Conservation (phyloP, 2,329 filamentous ascomycete species). For the Neophaeococcomyces mojaviensis region DNA sequence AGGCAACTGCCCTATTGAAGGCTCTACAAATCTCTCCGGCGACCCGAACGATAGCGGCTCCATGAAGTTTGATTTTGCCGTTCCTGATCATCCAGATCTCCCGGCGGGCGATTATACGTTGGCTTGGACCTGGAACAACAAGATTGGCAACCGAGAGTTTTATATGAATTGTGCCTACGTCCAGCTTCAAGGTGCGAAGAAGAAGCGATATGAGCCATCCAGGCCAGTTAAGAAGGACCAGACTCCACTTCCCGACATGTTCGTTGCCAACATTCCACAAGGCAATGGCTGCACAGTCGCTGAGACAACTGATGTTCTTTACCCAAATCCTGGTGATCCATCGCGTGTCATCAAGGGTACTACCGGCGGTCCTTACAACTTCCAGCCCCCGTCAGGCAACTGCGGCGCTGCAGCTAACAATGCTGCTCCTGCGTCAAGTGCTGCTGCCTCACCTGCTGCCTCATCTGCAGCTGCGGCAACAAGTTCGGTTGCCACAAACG, state of each 20-base stretch:
- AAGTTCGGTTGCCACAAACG: not conserved
- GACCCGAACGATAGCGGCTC: conserved; percentile 40
- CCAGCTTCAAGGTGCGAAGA: conserved; percentile 48
- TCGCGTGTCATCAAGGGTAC: conserved; percentile 18
- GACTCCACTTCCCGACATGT: conserved; percentile 62
- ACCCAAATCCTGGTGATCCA: conserved; percentile 58
- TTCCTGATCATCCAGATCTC: conserved; percentile 57
- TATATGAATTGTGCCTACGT: conserved; percentile 94
- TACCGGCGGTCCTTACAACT: not conserved
- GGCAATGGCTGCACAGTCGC: conserved; percentile 48
- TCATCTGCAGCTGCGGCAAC: conserved; percentile 3
- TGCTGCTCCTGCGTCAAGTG: conserved; percentile 4
- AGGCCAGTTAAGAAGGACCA: conserved; percentile 21
- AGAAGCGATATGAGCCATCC: conserved; percentile 34
- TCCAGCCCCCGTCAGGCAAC: not conserved
- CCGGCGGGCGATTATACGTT: conserved; percentile 70
- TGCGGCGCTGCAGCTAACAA: conserved; percentile 21
- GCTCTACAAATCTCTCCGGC: conserved; percentile 50
- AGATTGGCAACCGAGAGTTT: conserved; percentile 85
- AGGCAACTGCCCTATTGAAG: conserved; percentile 70
- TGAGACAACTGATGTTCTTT: conserved; percentile 53
- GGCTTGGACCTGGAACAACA: conserved; percentile 94
- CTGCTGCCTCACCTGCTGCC: conserved; percentile 4
- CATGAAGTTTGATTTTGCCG: conserved; percentile 58
- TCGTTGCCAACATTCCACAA: conserved; percentile 56